Percentiles rank a stretch among this genome's conserved stretches.
phyloP scores from a whole-genome alignment of 23 red algal genomes.

The Gracilaria gracilis region DNA sequence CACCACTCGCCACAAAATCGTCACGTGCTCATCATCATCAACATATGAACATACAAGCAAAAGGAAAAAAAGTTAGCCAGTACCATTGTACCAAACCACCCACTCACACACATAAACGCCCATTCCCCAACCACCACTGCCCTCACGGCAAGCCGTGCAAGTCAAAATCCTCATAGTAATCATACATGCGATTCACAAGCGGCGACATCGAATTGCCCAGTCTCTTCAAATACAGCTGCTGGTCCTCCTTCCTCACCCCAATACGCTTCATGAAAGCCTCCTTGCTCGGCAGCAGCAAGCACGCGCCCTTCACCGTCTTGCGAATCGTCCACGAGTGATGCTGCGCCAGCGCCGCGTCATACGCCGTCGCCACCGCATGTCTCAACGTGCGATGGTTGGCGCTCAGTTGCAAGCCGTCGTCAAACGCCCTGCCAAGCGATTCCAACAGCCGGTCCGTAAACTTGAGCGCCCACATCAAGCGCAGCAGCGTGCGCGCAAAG shows the following conservation, averaged over 20 bases:
- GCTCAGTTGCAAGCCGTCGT: neutral
- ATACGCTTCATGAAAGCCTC: constrained; percentile 81
- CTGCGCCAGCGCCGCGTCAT: constrained; percentile 80
- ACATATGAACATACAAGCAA: too few species aligned
- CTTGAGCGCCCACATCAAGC: constrained; percentile 85
- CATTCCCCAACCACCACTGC: too few species aligned
- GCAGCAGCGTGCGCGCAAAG: constrained; percentile 71
- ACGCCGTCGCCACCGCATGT: constrained; percentile 73
- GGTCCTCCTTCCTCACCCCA: constrained; percentile 56
- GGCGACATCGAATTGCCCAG: constrained; percentile 63
- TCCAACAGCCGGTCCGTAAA: constrained; percentile 79
- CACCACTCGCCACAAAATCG: neutral
- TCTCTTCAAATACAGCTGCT: constrained; percentile 73
- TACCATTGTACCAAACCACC: neutral
- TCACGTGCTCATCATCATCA: neutral
- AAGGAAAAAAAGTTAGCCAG: neutral
- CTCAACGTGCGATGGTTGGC: constrained; percentile 45
- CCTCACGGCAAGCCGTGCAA: constrained; percentile 74
- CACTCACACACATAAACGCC: too few species aligned
- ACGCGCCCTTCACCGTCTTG: constrained; percentile 84
- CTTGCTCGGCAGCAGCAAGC: constrained; percentile 81
- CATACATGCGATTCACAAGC: constrained; percentile 80
- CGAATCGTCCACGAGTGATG: constrained; percentile 87
- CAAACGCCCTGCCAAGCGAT: constrained; percentile 45
- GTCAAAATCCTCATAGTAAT: constrained; percentile 75